Base-by-base conservation (phyloP, 2,329 filamentous ascomycete genomes). In the Talaromyces sp. region DNA sequence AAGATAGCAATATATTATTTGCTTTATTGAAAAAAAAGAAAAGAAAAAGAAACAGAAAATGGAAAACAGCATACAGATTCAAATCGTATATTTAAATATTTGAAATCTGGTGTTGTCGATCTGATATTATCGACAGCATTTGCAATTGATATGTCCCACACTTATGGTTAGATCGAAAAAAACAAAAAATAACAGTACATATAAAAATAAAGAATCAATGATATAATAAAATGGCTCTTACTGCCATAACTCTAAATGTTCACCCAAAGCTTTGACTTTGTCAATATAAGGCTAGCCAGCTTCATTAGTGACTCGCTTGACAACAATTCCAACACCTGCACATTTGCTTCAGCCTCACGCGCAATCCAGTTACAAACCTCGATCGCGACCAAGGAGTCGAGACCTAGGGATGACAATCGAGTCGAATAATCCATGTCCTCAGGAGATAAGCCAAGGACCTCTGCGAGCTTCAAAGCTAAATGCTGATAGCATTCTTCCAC, bases 271-370 rank as follows among this genome's bases (percentile, higher is more conserved):
- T 60, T 60, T 8, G 59, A 60, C 54, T 60, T 60, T 14, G 26
- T 17, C 26, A 60, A 21, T 11, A 60, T 60, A 21, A 60, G 56
- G 13, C 49, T 49, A 4, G 55, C 46, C 31, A 58, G 35, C 11
- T 58, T 57, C 19, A 53, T 38, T 19, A 58, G 53, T 9, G 55
- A 60, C 27, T 57, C 55, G 38, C 59, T 54, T 21, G 59, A 60
- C 35, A 62, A 27, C 21, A 62, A 19, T 38, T 62, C 60, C 1
- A 83, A 69, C 4, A 82, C 75, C 0, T 79, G 77, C 1, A 83
- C 71, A 57, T 82, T 76, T 0, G 77, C 68, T 0, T 77, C 62
- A 0, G 81, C 54, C 51, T 78, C 70, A 56, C 80, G 80, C 27
- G 77, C 54, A 46, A 71, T 67, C 70, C 69, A 72, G 5, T 63